Evolutionary conservation across 2,329 filamentous ascomycete species (phyloP), one percentile per base, ranked within the genome.

Genomic region (Colletotrichum sp.): DNA sequence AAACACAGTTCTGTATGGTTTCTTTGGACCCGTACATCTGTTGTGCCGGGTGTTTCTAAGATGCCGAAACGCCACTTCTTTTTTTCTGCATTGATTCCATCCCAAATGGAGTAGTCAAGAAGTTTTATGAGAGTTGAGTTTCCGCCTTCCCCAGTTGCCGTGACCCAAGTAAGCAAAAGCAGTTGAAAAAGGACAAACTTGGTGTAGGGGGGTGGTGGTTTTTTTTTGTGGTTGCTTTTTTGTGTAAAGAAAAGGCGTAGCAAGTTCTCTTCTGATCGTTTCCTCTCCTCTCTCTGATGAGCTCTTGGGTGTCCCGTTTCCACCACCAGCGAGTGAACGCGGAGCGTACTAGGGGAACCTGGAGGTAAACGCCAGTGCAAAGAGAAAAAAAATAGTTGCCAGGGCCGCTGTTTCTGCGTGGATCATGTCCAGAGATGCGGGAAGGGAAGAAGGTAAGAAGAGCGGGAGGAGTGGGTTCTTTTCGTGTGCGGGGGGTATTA

Each of bases 401-500:
- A 71, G 26, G 60, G 58, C 65, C 71, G 74, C 38, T 68, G 56
- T 73, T 48, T 73, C 68, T 75, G 55, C 43, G 30, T 73, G 26
- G 34, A 38, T 13, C 10, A 68, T 69, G 30, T 55, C 52, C 61
- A 66, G 61, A 32, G 56, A 65, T 73, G 71, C 66, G 62, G 67
- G 52, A 75, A 66, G 38, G 55, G 58, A 26, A 61, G 26, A 69
- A 70, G 61, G 66, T 72, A 32, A 76, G 80, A 79, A 80, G 80
- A 81, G 81, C 80, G 81, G 58, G 80, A 79, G 78, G 77, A 74
- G 72, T 77, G 78, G 9, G 13, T 80, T 79, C 43, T 78, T 48
- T 80, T 80, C 77, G 73, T 81, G 77, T 79, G 78, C 78, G 77
- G 77, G 36, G 52, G 73, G 78, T 70, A 80, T 82, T 81, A 82